Base-by-base conservation (phyloP, 495 filamentous ascomycete genomes). In the Aspergillus ostianus region DNA sequence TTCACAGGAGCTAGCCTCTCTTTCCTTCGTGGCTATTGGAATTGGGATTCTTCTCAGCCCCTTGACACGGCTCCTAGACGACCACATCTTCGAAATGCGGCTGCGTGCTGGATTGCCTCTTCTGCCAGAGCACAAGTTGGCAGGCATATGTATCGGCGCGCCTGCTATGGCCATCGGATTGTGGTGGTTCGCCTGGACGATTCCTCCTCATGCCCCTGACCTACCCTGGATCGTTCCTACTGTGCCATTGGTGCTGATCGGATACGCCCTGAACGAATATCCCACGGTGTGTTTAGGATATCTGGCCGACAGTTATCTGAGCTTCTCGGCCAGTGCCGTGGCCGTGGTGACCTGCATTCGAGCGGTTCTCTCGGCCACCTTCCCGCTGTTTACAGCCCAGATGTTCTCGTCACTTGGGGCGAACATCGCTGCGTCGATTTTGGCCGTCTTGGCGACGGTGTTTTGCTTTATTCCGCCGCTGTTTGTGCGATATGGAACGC, bases 151-250 rank as follows among this genome's bases (percentile, higher is more conserved):
- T 0, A 59, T 80, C 45, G 78, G 71, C 0, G 77, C 77, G 0
- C 78, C 79, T 5, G 58, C 67, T 5, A 59, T 77, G 13, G 72
- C 73, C 0, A 53, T 62, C 4, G 67, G 66, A 4, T 65, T 77
- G 0, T 82, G 77, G 78, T 71, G 68, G 68, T 79, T 81, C 53
- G 73, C 68, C 15, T 76, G 72, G 71, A 81, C 78, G 4, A 67
- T 79, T 5, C 80, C 80, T 1, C 78, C 79, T 3, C 20, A 51
- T 6, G 56, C 64, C 1, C 20, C 36, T 0, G 36, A 61, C 4
- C 44, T 60, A 4, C 62, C 63, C 54, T 82, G 80, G 80, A 62
- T 73, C 30, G 70, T 69, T 0, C 70, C 75, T 0, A 70, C 72
- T 6, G 45, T 72, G 2, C 61, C 71, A 0, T 62, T 81, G 0